A percentile compares a stretch with the other conserved stretches of the same genome.
Evolutionary conservation across 768 basidiomycete genomes (phyloP).

Genomic region (Suillus discolor): DNA sequence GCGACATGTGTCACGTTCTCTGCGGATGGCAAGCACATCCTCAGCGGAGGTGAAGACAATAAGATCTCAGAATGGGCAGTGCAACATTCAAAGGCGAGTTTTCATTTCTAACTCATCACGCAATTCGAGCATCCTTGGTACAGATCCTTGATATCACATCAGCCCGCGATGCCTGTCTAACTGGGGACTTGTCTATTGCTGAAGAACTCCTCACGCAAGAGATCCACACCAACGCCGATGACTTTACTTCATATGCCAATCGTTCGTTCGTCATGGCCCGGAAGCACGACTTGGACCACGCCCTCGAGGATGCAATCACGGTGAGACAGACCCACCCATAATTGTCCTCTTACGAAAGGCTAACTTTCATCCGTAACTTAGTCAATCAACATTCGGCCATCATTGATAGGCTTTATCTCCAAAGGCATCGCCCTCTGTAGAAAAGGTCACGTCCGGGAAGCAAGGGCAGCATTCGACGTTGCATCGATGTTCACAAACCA

Average conservation of each 20-base stretch:
- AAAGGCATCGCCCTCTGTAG: not conserved
- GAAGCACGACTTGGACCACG: not conserved
- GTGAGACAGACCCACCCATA: not conserved
- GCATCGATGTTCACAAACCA: not conserved
- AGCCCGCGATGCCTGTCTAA: not conserved
- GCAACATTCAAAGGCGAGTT: no score
- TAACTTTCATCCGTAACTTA: not conserved
- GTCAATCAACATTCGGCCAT: not conserved
- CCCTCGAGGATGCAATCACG: not conserved
- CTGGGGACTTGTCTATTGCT: not conserved
- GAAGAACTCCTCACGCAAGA: not conserved
- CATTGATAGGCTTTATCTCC: not conserved
- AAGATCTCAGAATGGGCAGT: no score
- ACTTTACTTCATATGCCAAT: not conserved
- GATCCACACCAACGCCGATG: not conserved
- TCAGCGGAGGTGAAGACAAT: no score
- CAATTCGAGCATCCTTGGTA: no score
- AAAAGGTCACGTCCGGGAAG: not conserved
- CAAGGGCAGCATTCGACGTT: not conserved
- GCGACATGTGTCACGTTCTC: no score
- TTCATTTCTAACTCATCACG: no score
- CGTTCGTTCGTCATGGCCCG: not conserved
- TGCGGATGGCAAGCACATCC: no score
- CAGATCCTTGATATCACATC: not conserved
- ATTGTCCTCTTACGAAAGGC: not conserved